Evolutionary conservation across 345 rosid genomes (phyloP), one percentile per base, ranked within the genome.

Genomic region (Sisymbrium irio): DNA sequence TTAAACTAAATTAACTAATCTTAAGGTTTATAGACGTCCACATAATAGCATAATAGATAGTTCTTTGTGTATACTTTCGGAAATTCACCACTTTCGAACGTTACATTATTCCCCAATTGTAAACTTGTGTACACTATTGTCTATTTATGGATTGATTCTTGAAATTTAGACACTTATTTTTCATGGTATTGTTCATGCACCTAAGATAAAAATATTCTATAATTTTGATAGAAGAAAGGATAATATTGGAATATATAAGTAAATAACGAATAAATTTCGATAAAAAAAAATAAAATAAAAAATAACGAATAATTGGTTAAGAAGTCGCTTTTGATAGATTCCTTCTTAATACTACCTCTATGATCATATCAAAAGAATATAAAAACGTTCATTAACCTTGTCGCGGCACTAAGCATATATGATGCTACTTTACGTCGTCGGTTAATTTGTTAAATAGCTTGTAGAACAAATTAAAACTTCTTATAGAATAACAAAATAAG

Each of bases 371-470:
- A 18, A 55, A 64, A 47, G 18, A 55, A 64, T 11, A 20, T 22
- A 42, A 3, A 15, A 25, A 27, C 11, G 59, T 56, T 56, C 12
- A 46, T 4, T 56, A 19, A 67, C 9, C n/a, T 40, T 50, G 69
- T 67, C 14, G 69, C 73, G 47, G 62, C 73, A 58, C 44, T 58
- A 75, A 8, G 73, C 55, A 67, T 67, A 40, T 47, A 46, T 39
- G 67, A 59, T 41, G 64, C 65, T 62, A 62, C 59, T 69, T 69
- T 62, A 76, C 75, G 64, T 76, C 44, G 70, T 69, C 70, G 70
- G 78, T 74, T 65, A 3, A 3, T 36, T 17, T 37, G 46, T 66
- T 55, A 54, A 28, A 51, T 64, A 65, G 55, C 69, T 68, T 75
- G 58, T 11, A 69, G 8, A 53, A 50, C 40, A 33, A 67, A 59